Base-by-base conservation (phyloP, 164 flowering plant genomes). In the Stephania cephalantha region DNA sequence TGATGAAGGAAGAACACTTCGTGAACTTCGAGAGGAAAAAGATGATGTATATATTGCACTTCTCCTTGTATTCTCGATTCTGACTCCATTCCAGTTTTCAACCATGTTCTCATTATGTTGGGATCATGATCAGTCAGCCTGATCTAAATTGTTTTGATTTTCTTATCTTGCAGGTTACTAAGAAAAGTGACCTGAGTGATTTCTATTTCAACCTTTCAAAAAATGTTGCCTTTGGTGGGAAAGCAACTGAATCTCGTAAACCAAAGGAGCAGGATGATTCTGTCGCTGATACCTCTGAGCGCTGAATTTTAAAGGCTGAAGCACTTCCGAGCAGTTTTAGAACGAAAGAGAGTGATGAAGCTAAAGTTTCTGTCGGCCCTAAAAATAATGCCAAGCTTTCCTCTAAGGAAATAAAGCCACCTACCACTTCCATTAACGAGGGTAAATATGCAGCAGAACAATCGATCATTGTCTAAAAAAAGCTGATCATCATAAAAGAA, bases 151-250 rank as follows among this genome's bases (percentile, higher is more conserved):
- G 10, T 22, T 68, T 11, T 46, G 42, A 12, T n/a, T 31, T 74
- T 61, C 71, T 20, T 64, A 48, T 70, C 74, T 20, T 53, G 20
- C 11, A 92, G 97, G 94, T 89, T 78, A 88, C 97, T 5, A 92
- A 90, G 85, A 92, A 92, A 85, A 79, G 72, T n/a, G 97, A 88
- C 78, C 73, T 92, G 78, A 85, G 73, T 69, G 95, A 92, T 45
- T 92, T 92, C 76, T 92, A 92, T 82, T 88, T 89, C 85, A 87
- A 86, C 82, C 87, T 92, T 58, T 46, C 78, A 12, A 90, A 92
- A 81, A 90, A 92, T 80, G 89, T 89, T 53, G 97, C 91, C 20
- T 90, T 79, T 82, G 95, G 95, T 58, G 88, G 85, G 8, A 73
- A 50, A 63, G 80, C 77, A 18, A 74, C 75, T 2, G 81, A 82